Conservation (phyloP, 768 basidiomycete genomes). For the Antrodiella citrinella region DNA sequence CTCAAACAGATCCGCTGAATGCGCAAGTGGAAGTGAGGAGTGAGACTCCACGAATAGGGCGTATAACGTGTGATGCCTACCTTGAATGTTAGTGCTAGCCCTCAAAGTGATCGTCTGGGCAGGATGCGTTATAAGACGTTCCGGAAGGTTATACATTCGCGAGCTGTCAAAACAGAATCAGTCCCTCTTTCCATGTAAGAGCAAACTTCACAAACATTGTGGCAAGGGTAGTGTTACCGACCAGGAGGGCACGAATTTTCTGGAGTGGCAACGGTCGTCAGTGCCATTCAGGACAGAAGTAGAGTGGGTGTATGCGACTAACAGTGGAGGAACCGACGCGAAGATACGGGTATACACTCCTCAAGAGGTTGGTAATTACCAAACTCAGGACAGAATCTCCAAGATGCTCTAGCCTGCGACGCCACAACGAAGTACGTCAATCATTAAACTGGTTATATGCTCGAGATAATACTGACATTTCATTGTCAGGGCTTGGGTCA, state of each 20-base stretch:
- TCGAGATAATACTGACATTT: conserved; percentile 45
- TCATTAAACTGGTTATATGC: conserved; percentile 1
- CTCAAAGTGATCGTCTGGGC: conserved; percentile 67
- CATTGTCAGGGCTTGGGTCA: conserved; percentile 77
- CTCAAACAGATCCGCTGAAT: conserved; percentile 80
- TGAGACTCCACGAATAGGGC: conserved; percentile 7
- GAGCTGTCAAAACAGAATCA: conserved; percentile 33
- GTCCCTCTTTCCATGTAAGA: not conserved
- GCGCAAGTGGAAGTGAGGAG: conserved; percentile 3
- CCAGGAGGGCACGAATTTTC: conserved; percentile 75
- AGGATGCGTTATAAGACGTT: conserved; percentile 53
- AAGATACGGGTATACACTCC: conserved; percentile 56
- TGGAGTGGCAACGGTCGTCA: too few relatives aligned
- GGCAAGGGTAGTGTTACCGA: conserved; percentile 67
- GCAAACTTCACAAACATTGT: conserved; percentile 47
- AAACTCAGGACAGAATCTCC: conserved; percentile 70
- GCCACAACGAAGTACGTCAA: too few relatives aligned
- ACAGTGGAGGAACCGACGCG: conserved; percentile 76
- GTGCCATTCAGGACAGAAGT: too few relatives aligned
- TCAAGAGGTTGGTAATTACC: conserved; percentile 55
- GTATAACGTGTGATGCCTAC: conserved; percentile 26
- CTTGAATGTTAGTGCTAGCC: conserved; percentile 66
- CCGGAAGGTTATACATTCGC: conserved; percentile 54
- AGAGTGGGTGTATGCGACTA: too few relatives aligned
- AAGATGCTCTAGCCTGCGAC: conserved; percentile 69